Conservation (phyloP, 164 flowering plant genomes). For the Kalanchoe fedtschenkoi region DNA sequence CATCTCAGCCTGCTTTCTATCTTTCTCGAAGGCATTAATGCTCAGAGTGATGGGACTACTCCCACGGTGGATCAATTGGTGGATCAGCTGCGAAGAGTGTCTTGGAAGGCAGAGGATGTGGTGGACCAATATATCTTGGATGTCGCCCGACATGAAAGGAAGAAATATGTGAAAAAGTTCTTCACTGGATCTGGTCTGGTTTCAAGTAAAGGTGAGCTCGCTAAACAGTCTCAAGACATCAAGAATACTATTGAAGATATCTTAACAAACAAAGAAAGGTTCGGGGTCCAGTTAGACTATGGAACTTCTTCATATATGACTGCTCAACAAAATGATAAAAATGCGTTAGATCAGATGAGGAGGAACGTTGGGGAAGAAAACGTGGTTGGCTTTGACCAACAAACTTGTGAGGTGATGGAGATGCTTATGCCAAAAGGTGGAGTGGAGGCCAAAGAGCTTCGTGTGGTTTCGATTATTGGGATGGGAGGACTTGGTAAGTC, state of each 20-base stretch:
- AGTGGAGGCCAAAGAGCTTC: not conserved
- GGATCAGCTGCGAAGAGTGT: not conserved
- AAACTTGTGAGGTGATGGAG: not conserved
- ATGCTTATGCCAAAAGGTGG: not conserved
- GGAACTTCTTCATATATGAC: no score
- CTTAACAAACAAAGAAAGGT: not conserved
- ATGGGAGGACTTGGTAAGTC: conserved; percentile 19
- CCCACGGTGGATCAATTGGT: not conserved
- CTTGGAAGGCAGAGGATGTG: not conserved
- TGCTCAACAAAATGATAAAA: no score
- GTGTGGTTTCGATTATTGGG: conserved; percentile 15
- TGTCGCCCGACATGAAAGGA: not conserved
- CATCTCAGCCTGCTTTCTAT: not conserved
- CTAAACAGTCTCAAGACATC: not conserved
- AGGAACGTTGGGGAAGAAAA: not conserved
- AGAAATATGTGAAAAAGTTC: not conserved
- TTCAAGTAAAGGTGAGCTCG: not conserved
- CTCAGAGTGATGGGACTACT: not conserved
- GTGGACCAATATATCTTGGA: not conserved
- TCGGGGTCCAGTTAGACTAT: no score
- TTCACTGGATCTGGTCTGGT: not conserved
- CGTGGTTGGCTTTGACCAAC: not conserved
- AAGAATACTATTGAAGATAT: not conserved
- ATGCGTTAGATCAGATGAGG: no score
- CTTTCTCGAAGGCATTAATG: not conserved